phyloP scores from a whole-genome alignment of 768 basidiomycete genomes.

The Tylopilus sp. region DNA sequence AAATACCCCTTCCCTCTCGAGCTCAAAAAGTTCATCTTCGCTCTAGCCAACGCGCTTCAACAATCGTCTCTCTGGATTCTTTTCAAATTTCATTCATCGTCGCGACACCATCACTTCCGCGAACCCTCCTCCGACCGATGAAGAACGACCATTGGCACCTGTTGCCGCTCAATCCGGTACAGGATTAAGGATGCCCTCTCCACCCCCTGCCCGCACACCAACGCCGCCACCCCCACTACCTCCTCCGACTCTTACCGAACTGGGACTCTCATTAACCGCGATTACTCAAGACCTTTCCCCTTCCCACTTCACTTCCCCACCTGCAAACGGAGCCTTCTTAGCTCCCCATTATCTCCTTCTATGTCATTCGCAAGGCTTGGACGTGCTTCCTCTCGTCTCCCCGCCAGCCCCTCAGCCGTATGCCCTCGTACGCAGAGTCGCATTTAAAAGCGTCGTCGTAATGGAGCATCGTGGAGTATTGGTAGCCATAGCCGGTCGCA shows the following conservation, averaged over 20 bases:
- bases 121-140: constrained; percentile 31
- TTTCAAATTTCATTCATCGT: constrained; percentile 73
- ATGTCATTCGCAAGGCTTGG: constrained; percentile 82
- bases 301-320: constrained; percentile 74
- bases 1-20: constrained; percentile 8
- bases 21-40: constrained; percentile 7
- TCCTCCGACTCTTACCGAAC: constrained; percentile 67
- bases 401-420: constrained; percentile 77
- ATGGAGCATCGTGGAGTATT: constrained; percentile 91
- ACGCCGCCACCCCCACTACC: constrained; percentile 74
- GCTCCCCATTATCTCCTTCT: constrained; percentile 78
- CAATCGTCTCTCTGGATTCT: constrained; percentile 82
- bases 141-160: constrained; percentile 29
- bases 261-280: constrained; percentile 68
- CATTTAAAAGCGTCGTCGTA: constrained; percentile 84
- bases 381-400: constrained; percentile 74
- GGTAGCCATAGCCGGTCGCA: constrained; percentile 84
- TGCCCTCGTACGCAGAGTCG: constrained; percentile 75
- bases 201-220: constrained; percentile 46
- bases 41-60: constrained; percentile 52
- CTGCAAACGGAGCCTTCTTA: constrained; percentile 74
- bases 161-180: constrained; percentile 31
- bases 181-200: constrained; percentile 54
- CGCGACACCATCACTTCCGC: constrained; percentile 44
- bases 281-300: constrained; percentile 68